Conservation (phyloP, 1,284 basidiomycete genomes). For the Erythrobasidium hasegawianum region DNA sequence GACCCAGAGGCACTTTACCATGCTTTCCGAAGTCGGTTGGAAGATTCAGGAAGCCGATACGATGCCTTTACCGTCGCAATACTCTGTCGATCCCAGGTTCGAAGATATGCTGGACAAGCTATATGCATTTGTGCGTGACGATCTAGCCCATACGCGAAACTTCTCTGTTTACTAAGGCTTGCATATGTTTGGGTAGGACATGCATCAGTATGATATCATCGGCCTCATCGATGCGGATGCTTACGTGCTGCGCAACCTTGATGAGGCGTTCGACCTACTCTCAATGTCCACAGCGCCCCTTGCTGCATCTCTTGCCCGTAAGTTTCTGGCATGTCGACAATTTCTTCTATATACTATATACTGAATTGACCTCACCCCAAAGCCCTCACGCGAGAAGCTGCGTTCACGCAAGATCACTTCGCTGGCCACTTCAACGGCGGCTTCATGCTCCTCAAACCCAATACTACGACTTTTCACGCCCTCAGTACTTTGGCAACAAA, state of each 20-base stretch:
- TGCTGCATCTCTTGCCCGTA: background rate
- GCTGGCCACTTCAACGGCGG: conserved; percentile 17
- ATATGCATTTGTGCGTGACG: conserved; percentile 5
- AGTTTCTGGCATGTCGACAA: no score
- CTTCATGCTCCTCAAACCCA: conserved; percentile 6
- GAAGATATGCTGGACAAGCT: conserved; percentile 7
- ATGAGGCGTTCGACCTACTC: conserved; percentile 3
- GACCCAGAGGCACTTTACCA: background rate
- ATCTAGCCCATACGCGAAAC: no score
- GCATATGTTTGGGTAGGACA: background rate
- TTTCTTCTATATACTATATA: no score
- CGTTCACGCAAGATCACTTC: background rate
- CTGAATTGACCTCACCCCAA: no score
- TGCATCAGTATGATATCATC: background rate
- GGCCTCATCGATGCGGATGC: conserved; percentile 9
- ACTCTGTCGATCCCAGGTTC: background rate
- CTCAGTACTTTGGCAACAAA: background rate
- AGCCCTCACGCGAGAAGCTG: no score
- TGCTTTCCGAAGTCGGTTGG: background rate
- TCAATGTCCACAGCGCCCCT: background rate
- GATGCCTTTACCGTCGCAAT: background rate
- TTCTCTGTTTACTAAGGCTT: no score
- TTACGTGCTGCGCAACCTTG: background rate
- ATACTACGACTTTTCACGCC: background rate
- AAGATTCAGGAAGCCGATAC: background rate